Base-by-base conservation (phyloP, 2,329 filamentous ascomycete species). In the Graphilbum fragrans region DNA sequence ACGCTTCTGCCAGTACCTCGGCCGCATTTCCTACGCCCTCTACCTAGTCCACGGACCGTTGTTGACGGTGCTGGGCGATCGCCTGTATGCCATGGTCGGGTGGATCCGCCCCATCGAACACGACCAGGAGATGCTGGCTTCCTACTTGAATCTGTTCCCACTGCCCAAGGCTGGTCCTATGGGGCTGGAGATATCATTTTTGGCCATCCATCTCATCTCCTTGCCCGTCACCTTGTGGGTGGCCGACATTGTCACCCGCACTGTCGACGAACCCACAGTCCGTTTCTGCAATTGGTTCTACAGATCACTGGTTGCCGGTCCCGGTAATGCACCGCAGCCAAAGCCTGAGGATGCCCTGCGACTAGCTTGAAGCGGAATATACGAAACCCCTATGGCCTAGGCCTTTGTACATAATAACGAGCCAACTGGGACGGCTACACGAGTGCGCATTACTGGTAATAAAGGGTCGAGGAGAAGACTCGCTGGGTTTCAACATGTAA, bases 351-450 rank as follows among this genome's bases (percentile, higher is more conserved):
- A 46, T 12, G 29, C 37, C 2, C 18, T 39, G 42, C 42, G 47
- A 7, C 35, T 46, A 5, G 47, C 46, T n/a, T 49, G 35, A 33
- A n/a, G n/a, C n/a, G n/a, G n/a, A 21, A 27, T 27, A 12, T 27
- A 27, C 23, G 23, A 12, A 27, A n/a, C n/a, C n/a, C n/a, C n/a
- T n/a, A n/a, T 98, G 85, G 48, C 92, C 92, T 14, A 95, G 77
- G 57, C 95, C 98, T 57, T 86, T 76, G 52, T 74, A 72, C 50
- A 92, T 87, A 48, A n/a, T n/a, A n/a, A n/a, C n/a, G n/a, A n/a
- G n/a, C n/a, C n/a, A n/a, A n/a, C n/a, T n/a, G n/a, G n/a, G n/a
- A n/a, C n/a, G n/a, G n/a, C n/a, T n/a, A n/a, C n/a, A n/a, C n/a
- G n/a, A n/a, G n/a, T n/a, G n/a, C n/a, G n/a, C n/a, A n/a, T n/a